Evolutionary conservation across 2,329 filamentous ascomycete genomes (phyloP), one percentile per base, ranked within the genome.

Genomic region (Myriosclerotinia curreyana): DNA sequence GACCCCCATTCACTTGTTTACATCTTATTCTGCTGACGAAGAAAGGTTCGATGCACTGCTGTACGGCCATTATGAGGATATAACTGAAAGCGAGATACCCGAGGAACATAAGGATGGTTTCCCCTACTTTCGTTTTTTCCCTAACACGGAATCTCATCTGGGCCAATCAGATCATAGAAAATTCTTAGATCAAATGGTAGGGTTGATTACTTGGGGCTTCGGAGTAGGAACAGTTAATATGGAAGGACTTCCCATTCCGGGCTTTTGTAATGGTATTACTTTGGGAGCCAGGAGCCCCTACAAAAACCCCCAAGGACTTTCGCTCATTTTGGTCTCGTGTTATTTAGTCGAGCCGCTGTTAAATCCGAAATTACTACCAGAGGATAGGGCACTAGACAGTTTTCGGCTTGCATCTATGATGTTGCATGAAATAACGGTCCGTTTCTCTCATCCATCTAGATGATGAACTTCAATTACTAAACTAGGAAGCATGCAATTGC

Each of bases 31-130:
- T 56, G 15, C 40, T 56, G 20, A 56, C 25, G 20, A 20, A 31
- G 12, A 14, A 44, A 56, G 53, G 53, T 56, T 56, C 25, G 25
- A 56, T 44, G 25, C 38, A n/a, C 25, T 56, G 44, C 8, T 56
- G 11, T n/a, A 56, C 44, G 53, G 38, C 25, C 20, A 2, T 8
- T 56, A 56, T 42, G 17, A 56, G n/a, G 14, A 44, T 44, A 31
- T 56, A 56, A 25, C 22, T n/a, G 38, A 56, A 5, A 12, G n/a
- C 7, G 25, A 44, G n/a, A 11, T 56, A 44, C 25, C 38, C 8
- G 25, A 20, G 0, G 2, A 31, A 8, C 14, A 44, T 17, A 20
- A 31, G 31, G 15, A 42, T 42, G 14, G 3, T 5, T 15, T 11
- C 9, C 5, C 5, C 11, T 20, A n/a, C 17, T 44, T 22, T 25